Evolutionary conservation across 2,329 filamentous ascomycete genomes (phyloP).

Genomic region (Microcera coccophila): DNA sequence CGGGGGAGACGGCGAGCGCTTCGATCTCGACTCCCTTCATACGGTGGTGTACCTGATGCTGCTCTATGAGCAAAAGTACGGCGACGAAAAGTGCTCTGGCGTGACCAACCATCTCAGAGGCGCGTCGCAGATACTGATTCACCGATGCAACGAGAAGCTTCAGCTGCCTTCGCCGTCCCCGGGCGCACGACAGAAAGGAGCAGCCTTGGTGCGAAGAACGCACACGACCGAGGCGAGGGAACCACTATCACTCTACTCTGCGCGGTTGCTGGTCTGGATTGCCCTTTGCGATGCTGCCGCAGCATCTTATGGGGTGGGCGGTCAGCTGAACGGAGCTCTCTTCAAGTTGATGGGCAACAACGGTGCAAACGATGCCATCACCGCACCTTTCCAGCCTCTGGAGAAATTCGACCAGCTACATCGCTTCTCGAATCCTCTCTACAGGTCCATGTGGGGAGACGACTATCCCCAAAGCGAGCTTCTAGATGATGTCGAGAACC

Average conservation of each 20-base stretch:
- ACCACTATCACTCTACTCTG: conserved; percentile 30
- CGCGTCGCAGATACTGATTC: conserved; percentile 28
- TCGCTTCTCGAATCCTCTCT: conserved; percentile 32
- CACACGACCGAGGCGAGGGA: neutral
- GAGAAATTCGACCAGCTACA: conserved; percentile 28
- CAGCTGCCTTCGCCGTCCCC: conserved; percentile 3
- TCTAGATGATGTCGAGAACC: conserved; percentile 35
- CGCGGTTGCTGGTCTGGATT: conserved; percentile 34
- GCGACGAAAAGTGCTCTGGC: conserved; percentile 30
- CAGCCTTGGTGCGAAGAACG: neutral
- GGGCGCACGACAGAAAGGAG: neutral
- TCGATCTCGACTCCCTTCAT: conserved; percentile 30
- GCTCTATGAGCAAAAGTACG: conserved; percentile 36
- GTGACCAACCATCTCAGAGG: conserved; percentile 32
- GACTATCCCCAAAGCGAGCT: conserved; percentile 33
- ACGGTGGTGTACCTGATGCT: conserved; percentile 35
- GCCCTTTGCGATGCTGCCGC: conserved; percentile 29
- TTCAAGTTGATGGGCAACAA: conserved; percentile 4
- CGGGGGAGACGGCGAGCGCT: conserved; percentile 13
- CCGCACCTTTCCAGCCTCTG: conserved; percentile 8
- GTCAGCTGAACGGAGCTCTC: conserved; percentile 29
- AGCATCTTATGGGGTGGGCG: conserved; percentile 31
- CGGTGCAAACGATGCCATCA: neutral
- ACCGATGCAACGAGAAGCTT: conserved; percentile 18
- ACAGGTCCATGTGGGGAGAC: conserved; percentile 32